These are phyloP conservation scores for Meyerozyma sp. DNA, from an alignment of 1,139 yeast species.

Conservation along the genomic window DNA sequence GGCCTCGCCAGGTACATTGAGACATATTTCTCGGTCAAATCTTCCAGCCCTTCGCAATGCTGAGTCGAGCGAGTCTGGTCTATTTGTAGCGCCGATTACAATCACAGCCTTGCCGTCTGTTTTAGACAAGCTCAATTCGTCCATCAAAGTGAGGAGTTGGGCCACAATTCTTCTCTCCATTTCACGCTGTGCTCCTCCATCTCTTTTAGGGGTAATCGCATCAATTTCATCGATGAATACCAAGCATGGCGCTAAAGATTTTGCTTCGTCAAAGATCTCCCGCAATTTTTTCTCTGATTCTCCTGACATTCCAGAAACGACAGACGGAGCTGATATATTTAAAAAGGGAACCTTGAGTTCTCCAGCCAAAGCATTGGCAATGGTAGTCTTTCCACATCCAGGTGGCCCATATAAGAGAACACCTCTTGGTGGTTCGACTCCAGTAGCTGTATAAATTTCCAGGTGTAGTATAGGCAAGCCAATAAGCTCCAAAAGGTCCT, in stretches of 20 bases:
- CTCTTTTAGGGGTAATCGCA: constrained; percentile 97
- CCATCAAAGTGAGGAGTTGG: constrained; percentile 89
- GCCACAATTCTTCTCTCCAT: constrained; percentile 98
- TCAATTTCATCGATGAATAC: constrained; percentile 94
- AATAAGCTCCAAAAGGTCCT: constrained; percentile 82
- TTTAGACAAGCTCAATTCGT: constrained; percentile 79
- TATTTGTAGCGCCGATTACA: constrained; percentile 45
- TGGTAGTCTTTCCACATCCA: constrained; percentile 96
- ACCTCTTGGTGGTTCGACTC: constrained; percentile 97
- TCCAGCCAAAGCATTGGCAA: constrained; percentile 94
- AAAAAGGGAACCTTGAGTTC: constrained; percentile 91
- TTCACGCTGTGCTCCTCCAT: constrained; percentile 91
- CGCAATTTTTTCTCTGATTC: constrained; percentile 92
- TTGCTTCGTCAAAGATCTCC: constrained; percentile 92
- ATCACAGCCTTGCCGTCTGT: constrained; percentile 87
- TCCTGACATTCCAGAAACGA: constrained; percentile 99
- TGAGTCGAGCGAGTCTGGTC: constrained; percentile 45
- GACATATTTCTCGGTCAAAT: constrained; percentile 48
- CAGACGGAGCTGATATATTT: constrained; percentile 89
- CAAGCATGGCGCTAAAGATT: constrained; percentile 82
- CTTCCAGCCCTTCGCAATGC: constrained; percentile 48
- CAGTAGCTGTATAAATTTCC: constrained; percentile 80
- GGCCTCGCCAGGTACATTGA: constrained; percentile 86
- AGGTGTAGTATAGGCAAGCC: constrained; percentile 93
- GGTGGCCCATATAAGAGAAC: constrained; percentile 96